Evolutionary conservation across 768 basidiomycete genomes (phyloP).

Genomic region (Pisolithus albus): DNA sequence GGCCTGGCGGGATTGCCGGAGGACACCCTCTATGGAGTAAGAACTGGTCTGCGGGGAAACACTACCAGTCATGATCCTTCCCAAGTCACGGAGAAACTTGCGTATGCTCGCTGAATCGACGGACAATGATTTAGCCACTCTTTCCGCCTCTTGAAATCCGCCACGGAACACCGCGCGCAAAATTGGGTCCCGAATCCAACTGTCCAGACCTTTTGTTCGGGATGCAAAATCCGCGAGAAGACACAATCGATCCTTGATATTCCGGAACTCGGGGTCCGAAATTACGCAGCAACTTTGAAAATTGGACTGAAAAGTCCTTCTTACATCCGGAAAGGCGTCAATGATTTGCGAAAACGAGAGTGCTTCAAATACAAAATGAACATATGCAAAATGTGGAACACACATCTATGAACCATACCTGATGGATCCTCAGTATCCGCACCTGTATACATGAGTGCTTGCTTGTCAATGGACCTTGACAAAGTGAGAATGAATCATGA

Average conservation of each 20-base stretch:
- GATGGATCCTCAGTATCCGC: no score
- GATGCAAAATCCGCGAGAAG: conserved; percentile 3
- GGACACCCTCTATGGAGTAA: not conserved
- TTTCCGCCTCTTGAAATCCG: not conserved
- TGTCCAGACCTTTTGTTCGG: not conserved
- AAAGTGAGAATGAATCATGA: not conserved
- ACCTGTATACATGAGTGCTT: conserved; percentile 5
- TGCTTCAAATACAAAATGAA: not conserved
- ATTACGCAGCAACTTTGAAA: conserved; percentile 6
- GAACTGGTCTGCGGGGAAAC: not conserved
- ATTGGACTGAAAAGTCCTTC: not conserved
- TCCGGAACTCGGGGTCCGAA: conserved; percentile 5
- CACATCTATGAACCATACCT: no score
- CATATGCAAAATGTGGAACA: no score
- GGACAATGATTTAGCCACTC: not conserved
- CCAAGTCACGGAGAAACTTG: not conserved
- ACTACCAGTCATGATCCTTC: not conserved
- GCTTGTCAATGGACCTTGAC: conserved; percentile 13
- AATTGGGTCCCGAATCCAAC: not conserved
- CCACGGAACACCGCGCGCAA: conserved; percentile 5
- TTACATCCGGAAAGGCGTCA: conserved; percentile 10
- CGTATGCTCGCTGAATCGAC: not conserved
- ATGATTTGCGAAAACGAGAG: conserved; percentile 7
- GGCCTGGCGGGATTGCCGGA: not conserved
- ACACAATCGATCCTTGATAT: conserved; percentile 11